phyloP scores from a whole-genome alignment of 352 stramenopile genomes.

The Phytophthora ohioensis region DNA sequence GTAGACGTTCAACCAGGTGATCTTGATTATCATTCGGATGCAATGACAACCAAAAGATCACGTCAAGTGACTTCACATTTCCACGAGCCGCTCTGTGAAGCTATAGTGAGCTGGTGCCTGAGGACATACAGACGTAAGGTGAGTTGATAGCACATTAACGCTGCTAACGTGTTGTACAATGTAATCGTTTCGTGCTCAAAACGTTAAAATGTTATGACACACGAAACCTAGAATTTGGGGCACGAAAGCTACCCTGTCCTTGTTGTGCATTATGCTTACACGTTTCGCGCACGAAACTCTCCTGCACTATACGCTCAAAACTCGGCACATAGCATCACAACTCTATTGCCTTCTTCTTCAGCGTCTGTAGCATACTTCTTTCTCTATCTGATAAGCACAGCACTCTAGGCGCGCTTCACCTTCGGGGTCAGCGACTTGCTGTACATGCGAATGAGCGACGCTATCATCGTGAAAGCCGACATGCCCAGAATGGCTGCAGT shows the following conservation, averaged over 20 bases:
- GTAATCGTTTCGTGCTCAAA: neutral
- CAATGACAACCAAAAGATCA: conserved; percentile 14
- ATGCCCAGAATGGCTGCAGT: conserved; percentile 60
- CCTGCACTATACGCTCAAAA: too few relatives aligned
- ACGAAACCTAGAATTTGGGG: too few relatives aligned
- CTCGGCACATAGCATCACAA: too few relatives aligned
- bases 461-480: conserved; percentile 66
- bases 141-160: too few relatives aligned
- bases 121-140: too few relatives aligned
- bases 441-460: conserved; percentile 74
- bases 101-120: too few relatives aligned
- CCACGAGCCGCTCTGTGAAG: neutral
- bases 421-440: conserved; percentile 68
- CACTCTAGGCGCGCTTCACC: conserved; percentile 61
- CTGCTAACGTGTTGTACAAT: too few relatives aligned
- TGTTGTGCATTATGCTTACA: too few relatives aligned
- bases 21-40: conserved; percentile 14
- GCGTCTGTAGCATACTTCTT: neutral
- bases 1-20: conserved; percentile 5
- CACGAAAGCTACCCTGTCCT: too few relatives aligned
- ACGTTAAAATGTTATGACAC: neutral
- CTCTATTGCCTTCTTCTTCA: neutral
- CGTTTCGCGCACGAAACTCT: too few relatives aligned
- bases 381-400: neutral
- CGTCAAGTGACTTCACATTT: neutral